A percentile compares a stretch with the other conserved stretches of the same genome.
Conservation (phyloP, 2,329 filamentous ascomycete species). For the Verticillium tricorpus region DNA sequence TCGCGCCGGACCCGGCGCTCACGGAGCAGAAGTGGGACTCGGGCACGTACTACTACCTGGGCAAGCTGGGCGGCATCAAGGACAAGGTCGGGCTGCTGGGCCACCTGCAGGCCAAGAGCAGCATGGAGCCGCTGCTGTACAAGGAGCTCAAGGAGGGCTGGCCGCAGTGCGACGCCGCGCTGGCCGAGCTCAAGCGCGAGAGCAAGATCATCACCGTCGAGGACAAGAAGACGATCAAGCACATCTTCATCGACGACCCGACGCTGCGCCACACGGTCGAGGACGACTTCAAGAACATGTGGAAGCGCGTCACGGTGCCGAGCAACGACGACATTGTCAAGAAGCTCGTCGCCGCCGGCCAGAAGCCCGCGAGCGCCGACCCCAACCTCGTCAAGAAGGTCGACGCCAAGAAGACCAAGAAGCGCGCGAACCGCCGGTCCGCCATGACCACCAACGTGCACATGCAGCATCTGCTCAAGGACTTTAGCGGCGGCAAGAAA, state of each 20-base stretch:
- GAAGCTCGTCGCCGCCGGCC: conserved; percentile 70
- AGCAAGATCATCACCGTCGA: conserved; percentile 81
- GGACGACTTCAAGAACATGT: conserved; percentile 76
- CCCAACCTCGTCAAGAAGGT: conserved; percentile 52
- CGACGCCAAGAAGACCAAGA: conserved; percentile 65
- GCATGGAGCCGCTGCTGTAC: conserved; percentile 75
- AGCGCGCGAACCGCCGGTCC: conserved; percentile 58
- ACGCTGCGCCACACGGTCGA: conserved; percentile 73
- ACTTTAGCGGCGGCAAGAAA: conserved; percentile 44
- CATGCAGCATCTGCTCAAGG: conserved; percentile 77
- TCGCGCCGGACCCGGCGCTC: conserved; percentile 51
- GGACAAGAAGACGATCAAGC: conserved; percentile 83
- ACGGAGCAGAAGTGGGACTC: conserved; percentile 62
- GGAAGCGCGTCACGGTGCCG: conserved; percentile 76
- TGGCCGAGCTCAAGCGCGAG: conserved; percentile 71
- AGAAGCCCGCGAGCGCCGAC: conserved; percentile 81
- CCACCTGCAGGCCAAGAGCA: conserved; percentile 76
- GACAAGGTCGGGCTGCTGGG: conserved; percentile 72
- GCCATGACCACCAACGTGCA: conserved; percentile 85
- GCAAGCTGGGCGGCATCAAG: conserved; percentile 74
- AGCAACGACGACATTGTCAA: conserved; percentile 70
- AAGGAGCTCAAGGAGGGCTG: conserved; percentile 96
- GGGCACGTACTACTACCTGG: conserved; percentile 78
- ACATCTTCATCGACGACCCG: conserved; percentile 86
- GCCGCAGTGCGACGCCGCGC: conserved; percentile 75